Percentiles rank a stretch among this genome's conserved stretches.
Conservation (phyloP, 306 rosid species). For the Vigna hirtella region DNA sequence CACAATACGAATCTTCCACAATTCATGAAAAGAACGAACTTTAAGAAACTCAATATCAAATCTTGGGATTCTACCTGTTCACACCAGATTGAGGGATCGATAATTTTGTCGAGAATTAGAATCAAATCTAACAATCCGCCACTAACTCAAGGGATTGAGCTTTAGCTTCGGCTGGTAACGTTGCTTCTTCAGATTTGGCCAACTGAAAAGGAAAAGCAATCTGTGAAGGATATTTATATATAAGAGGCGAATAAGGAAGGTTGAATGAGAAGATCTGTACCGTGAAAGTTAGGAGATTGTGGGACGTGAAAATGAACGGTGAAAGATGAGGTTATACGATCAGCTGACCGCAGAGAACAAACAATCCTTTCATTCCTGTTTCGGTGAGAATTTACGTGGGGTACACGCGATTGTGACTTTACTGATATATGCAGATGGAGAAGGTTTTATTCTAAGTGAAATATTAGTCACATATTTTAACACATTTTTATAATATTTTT, state of each 20-base stretch:
- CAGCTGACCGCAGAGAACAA: neutral
- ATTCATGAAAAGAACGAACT: neutral
- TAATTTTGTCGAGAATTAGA: conserved; percentile 1
- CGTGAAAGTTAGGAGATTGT: neutral
- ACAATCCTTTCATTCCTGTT: neutral
- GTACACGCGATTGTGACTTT: conserved; percentile 41
- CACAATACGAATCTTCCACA: conserved; percentile 7
- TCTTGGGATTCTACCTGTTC: conserved; percentile 19
- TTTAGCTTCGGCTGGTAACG: neutral
- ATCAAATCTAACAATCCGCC: conserved; percentile 45
- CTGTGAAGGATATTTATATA: conserved; percentile 36
- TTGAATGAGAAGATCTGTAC: conserved; percentile 8
- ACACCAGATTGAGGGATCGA: conserved; percentile 26
- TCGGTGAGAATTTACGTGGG: conserved; percentile 15
- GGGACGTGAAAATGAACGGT: neutral
- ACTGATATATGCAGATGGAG: neutral
- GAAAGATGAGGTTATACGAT: neutral
- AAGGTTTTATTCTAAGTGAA: no score
- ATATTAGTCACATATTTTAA: no score
- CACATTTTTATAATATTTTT: no score
- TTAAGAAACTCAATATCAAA: conserved; percentile 11
- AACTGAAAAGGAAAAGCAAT: neutral
- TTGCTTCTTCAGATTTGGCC: conserved; percentile 38
- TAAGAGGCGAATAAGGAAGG: conserved; percentile 19
- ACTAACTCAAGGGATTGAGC: conserved; percentile 36